A percentile compares a stretch with the other conserved stretches of the same genome.
phyloP scores from a whole-genome alignment of 2,329 filamentous ascomycete species.

The Cytospora leucostoma region DNA sequence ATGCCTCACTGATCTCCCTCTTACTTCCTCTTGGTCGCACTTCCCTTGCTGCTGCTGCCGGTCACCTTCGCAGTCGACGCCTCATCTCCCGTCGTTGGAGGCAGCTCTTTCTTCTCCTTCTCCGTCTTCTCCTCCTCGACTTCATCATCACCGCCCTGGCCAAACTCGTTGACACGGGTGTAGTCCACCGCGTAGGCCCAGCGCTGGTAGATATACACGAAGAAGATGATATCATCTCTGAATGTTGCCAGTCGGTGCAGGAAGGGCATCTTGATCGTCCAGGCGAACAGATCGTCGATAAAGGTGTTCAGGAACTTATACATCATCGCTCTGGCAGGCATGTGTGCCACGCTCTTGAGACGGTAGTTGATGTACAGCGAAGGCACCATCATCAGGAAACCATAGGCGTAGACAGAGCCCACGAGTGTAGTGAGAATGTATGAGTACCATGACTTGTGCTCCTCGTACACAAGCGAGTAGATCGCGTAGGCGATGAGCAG shows the following conservation, averaged over 20 bases:
- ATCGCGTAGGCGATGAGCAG: conserved; percentile 84
- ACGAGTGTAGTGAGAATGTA: conserved; percentile 95
- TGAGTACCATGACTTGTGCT: conserved; percentile 97
- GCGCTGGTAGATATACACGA: conserved; percentile 92
- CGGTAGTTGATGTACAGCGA: conserved; percentile 98
- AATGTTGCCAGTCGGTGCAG: conserved; percentile 90
- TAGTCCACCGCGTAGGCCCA: conserved; percentile 93
- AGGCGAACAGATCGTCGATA: conserved; percentile 97
- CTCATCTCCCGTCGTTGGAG: conserved; percentile 32
- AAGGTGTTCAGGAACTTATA: conserved; percentile 99
- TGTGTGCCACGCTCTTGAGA: conserved; percentile 91
- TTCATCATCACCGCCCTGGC: conserved; percentile 94
- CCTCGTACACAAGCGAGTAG: conserved; percentile 91
- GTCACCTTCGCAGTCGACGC: conserved; percentile 43
- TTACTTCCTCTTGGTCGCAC: conserved; percentile 52
- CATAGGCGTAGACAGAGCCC: conserved; percentile 94
- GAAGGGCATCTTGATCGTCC: conserved; percentile 98
- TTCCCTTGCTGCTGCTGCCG: conserved; percentile 49
- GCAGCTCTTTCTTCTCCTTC: conserved; percentile 43
- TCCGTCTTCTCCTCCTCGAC: conserved; percentile 48
- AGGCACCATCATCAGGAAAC: conserved; percentile 99
- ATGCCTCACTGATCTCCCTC: background rate
- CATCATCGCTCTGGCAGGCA: conserved; percentile 94
- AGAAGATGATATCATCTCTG: conserved; percentile 96
- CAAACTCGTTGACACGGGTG: conserved; percentile 93